Evolutionary conservation across 2,329 filamentous ascomycete genomes (phyloP).

Genomic region (Sporothrix pallida): DNA sequence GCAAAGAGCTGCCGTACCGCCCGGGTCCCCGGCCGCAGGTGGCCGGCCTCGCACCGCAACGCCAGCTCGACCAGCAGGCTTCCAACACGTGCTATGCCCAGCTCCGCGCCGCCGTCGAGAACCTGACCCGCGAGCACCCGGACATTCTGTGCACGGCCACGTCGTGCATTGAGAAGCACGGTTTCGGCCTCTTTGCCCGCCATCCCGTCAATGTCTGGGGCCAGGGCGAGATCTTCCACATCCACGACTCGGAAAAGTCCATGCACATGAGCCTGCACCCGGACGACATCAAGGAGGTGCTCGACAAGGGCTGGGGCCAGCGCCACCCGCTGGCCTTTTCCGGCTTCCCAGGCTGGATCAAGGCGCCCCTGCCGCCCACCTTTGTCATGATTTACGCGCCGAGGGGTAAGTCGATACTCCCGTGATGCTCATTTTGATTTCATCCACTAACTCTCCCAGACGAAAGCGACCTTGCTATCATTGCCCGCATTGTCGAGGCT

Average conservation of each 20-base stretch:
- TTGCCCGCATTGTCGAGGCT: conserved; percentile 73
- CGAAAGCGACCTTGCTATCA: conserved; percentile 68
- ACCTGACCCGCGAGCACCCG: conserved; percentile 52
- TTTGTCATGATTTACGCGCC: conserved; percentile 88
- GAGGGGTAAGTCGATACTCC: conserved; percentile 50
- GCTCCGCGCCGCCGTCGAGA: conserved; percentile 60
- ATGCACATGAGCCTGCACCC: conserved; percentile 83
- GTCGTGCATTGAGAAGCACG: conserved; percentile 83
- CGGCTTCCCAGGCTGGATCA: conserved; percentile 57
- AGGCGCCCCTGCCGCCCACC: conserved; percentile 71
- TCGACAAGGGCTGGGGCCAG: conserved; percentile 81
- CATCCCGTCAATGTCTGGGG: conserved; percentile 72
- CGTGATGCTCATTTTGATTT: not conserved
- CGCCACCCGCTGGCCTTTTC: conserved; percentile 70
- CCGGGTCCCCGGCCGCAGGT: conserved; percentile 68
- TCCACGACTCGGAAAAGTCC: conserved; percentile 76
- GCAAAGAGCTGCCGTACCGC: conserved; percentile 62
- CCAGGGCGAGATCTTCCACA: conserved; percentile 81
- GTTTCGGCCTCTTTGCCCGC: conserved; percentile 73
- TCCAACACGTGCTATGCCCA: conserved; percentile 58
- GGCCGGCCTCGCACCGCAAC: conserved; percentile 79
- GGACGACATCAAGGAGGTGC: conserved; percentile 72
- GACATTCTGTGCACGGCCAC: conserved; percentile 64
- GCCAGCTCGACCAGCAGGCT: conserved; percentile 74
- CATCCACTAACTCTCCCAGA: conserved; percentile 46